Base-by-base conservation (phyloP, 2,329 filamentous ascomycete species). In the Coleophoma cylindrospora region DNA sequence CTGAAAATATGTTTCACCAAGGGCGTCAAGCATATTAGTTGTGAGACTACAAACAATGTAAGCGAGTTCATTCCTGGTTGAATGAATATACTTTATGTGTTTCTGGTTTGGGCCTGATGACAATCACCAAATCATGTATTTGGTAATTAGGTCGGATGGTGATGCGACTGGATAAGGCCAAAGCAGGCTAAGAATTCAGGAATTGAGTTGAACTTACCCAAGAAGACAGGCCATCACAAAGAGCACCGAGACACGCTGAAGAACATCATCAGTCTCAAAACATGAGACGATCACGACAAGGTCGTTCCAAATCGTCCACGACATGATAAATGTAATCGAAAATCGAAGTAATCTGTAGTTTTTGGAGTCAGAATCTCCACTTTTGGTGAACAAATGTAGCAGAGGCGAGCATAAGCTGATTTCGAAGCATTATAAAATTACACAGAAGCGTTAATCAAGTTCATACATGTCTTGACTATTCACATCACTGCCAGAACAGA, bases 181-280 rank as follows among this genome's bases (percentile, higher is more conserved):
- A 19, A 19, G 19, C 19, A 19, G 3, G 19, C 3, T 19, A 19
- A 19, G 19, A 19, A 19, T 19, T 19, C 6, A 9, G 15, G 27
- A 32, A 9, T 11, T 11, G 19, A 19, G 19, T 19, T 19, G 19
- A 2, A 19, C 64, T 48, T 57, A 72, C 69, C 80, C 82, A 22
- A 86, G 68, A 6, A 86, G 69, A 64, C 79, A 84, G 3, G 77
- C 74, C 51, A 84, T 75, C 43, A 81, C 71, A 59, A 84, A 83
- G 1, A 86, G 65, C 14, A 86, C 73, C n/a, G 73, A 74, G 27
- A 82, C 53, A 17, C 81, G 69, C 52, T 81, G 78, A 13, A 80
- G 60, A 34, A 86, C 73, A 56, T 86, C 82, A 54, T 83, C 77
- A 21, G 74, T 76, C 55, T 84, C 78, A 58, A 85, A 84, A 80